Percentiles rank a stretch among this genome's conserved stretches.
Evolutionary conservation across 2,329 filamentous ascomycete species (phyloP).

Genomic region (Cladophialophora bantiana): DNA sequence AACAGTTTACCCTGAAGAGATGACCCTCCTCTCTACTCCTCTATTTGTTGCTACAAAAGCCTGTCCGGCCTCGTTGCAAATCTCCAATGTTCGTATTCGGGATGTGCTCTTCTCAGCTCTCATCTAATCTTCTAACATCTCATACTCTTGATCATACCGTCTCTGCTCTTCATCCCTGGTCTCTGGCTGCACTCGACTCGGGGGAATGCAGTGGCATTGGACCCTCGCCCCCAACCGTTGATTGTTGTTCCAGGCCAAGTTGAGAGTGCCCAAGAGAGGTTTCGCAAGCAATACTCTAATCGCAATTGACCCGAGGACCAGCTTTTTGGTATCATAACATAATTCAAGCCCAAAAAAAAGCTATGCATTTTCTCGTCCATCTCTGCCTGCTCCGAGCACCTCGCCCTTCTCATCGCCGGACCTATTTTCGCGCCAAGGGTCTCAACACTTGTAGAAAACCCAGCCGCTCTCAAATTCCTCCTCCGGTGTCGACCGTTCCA

Average conservation of each 20-base stretch:
- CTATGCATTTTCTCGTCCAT: constrained; percentile 22
- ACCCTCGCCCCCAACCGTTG: not conserved
- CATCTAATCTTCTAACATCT: constrained; percentile 7
- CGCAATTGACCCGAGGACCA: constrained; percentile 13
- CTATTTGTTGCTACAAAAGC: not conserved
- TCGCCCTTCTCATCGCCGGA: not conserved
- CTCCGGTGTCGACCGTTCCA: constrained; percentile 26
- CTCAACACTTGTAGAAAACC: constrained; percentile 39
- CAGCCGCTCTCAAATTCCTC: constrained; percentile 34
- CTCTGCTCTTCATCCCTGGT: not conserved
- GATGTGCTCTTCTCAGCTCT: not conserved
- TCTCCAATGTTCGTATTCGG: not conserved
- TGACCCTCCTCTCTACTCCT: not conserved
- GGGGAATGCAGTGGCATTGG: not conserved
- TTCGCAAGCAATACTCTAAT: constrained; percentile 22
- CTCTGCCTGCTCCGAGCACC: constrained; percentile 15
- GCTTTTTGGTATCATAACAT: constrained; percentile 39
- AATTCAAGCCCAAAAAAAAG: constrained; percentile 26
- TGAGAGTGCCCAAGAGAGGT: constrained; percentile 20
- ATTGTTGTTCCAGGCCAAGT: not conserved
- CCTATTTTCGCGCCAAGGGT: not conserved
- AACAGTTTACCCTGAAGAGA: not conserved
- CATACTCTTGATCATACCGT: not conserved
- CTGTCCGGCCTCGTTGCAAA: not conserved
- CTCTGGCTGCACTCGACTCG: not conserved